Base-by-base conservation (phyloP, 257 asterid genomes). In the Parsonsia alboflavescens region DNA sequence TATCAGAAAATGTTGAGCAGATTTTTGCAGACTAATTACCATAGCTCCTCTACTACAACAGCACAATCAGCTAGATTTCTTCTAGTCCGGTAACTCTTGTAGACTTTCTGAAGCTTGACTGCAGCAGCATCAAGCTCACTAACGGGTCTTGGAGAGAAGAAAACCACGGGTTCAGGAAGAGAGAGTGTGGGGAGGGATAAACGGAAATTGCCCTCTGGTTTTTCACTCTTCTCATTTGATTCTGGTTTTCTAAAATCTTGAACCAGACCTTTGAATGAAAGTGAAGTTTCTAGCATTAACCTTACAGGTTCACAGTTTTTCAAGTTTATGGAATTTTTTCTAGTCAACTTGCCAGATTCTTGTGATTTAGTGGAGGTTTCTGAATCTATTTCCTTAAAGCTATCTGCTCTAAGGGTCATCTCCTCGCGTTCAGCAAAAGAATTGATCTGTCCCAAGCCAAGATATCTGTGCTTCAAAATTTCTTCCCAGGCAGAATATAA, bases 11-110 rank as follows among this genome's bases (percentile, higher is more conserved):
- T 59, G n/a, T 6, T 10, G 7, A 45, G 11, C 22, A 7, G 19
- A 45, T 10, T 5, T 41, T 21, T 46, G 59, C 39, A 66, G 75
- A 86, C 95, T 22, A 54, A 93, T 33, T 33, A 33, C 99, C 99
- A 94, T 76, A 94, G 85, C 83, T 94, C 99, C 89, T 93, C 98
- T 19, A 87, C 97, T 13, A 93, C 97, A 67, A 93, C 97, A 13
- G 97, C 98, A 78, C 98, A 93, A 85, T 93, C 98, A 0, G 97
- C 98, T 56, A 93, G 97, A 76, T 89, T 90, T 76, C 98, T 76
- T 56, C 98, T 83, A 1, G 97, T 93, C 77, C 98, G 73, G 71
- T 93, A 93, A 58, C 98, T 93, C 86, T 90, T 91, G 81, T 93
- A 93, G 16, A 91, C 96, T 85, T 93, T 93, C 82, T 93, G 98